phyloP scores from a whole-genome alignment of 2,329 filamentous ascomycete genomes.

The Aspergillus thermomutatus region DNA sequence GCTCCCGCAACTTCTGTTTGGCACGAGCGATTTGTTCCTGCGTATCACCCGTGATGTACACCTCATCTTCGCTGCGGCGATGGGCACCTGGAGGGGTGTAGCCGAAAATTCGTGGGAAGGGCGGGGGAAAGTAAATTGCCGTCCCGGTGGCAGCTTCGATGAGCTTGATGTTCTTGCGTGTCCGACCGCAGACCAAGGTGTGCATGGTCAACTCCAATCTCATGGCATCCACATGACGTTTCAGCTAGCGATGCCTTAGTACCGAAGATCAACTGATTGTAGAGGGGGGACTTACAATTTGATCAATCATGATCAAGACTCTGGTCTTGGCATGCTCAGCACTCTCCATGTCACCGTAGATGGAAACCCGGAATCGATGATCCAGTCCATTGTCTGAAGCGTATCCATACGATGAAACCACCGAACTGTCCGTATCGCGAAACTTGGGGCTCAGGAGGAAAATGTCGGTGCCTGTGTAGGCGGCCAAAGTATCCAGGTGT shows the following conservation, averaged over 20 bases:
- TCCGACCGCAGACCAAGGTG: slow-evolving; percentile 86
- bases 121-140: slow-evolving; percentile 95
- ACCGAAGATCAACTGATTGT: slow-evolving; percentile 1
- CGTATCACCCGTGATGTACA: slow-evolving; percentile 91
- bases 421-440: slow-evolving; percentile 70
- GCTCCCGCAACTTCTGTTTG: slow-evolving; percentile 85
- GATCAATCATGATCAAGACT: slow-evolving; percentile 94
- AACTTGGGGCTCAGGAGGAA: slow-evolving; percentile 91
- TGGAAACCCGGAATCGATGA: slow-evolving; percentile 85
- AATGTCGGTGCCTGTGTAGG: slow-evolving; percentile 90
- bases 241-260: slow-evolving; percentile 40
- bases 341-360: slow-evolving; percentile 93
- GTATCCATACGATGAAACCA: slow-evolving; percentile 70
- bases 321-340: slow-evolving; percentile 96
- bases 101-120: slow-evolving; percentile 86
- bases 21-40: slow-evolving; percentile 80
- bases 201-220: slow-evolving; percentile 85
- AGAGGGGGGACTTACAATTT: slow-evolving; percentile 59
- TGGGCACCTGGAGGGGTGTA: slow-evolving; percentile 81
- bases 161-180: slow-evolving; percentile 94
- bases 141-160: slow-evolving; percentile 95
- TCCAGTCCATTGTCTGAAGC: slow-evolving; percentile 78
- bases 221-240: slow-evolving; percentile 67
- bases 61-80: slow-evolving; percentile 79
- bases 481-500: slow-evolving; percentile 81